Evolutionary conservation across 148 eudicot genomes (phyloP), one percentile per base, ranked within the genome.

Genomic region (Nepenthes mirabilis): DNA sequence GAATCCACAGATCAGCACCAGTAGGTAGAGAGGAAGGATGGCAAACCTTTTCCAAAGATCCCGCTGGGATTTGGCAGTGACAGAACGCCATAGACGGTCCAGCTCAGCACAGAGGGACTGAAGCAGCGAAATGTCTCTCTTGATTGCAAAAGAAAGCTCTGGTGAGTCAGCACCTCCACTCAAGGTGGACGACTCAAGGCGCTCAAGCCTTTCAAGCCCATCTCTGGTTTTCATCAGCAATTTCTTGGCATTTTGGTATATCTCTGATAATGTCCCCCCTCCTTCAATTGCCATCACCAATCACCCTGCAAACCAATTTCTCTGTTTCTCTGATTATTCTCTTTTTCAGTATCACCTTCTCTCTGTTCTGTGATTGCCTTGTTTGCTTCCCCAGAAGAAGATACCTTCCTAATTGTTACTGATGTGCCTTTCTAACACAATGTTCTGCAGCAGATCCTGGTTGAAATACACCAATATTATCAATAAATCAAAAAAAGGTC

Each of bases 11-110:
- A 60, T 32, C 35, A 50, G 14, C 8, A 51, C 6, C 35, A 33
- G 6, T 10, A 43, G 36, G 9, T 13, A 34, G 52, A 53, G 59
- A n/a, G 65, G 33, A 33, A 13, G 48, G 35, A 58, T 10, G 34
- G 5, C 2, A 7, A 1, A 91, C 97, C 97, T 82, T 75, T 76
- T 82, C 97, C 97, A 91, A 59, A 85, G 83, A 83, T 91, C 93
- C 47, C 93, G 93, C 43, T 91, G 95, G n/a, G 97, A 73, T 63
- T 83, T 91, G 59, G 79, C 82, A 2, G 86, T 61, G 14, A 88
- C 74, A 12, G 95, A 83, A 5, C 95, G 84, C 97, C 97, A 91
- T 50, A 79, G 76, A 4, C 75, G 82, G 49, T 91, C 95, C 97
- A 91, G 88, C 63, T 87, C 82, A 43, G 64, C 36, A 47, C 97